Base-by-base conservation (phyloP, 2,329 filamentous ascomycete species). In the Diaporthe aspalathi region DNA sequence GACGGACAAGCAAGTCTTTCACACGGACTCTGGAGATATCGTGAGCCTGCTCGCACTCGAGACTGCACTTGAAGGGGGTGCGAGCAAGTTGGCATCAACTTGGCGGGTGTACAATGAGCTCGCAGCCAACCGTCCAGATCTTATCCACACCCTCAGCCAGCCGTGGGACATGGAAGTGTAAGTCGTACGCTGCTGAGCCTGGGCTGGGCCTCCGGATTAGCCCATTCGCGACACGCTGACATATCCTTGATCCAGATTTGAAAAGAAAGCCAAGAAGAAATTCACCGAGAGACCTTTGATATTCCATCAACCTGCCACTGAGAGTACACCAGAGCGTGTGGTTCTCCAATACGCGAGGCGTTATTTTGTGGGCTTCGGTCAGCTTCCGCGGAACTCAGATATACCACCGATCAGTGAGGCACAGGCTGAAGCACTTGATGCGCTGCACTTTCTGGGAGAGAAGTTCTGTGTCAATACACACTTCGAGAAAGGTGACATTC, bases 41-140 rank as follows among this genome's bases (percentile, higher is more conserved):
- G 83, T 92, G 24, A 86, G 87, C 2, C 80, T 92, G 8, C 86
- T 89, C 60, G 86, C 85, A 0, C 83, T 91, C 2, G 81, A 83
- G 22, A 84, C 84, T 12, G 86, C 89, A 0, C 84, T 84, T 0
- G 80, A 81, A 2, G 90, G 90, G 0, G 90, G 90, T 1, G 81
- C 86, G 71, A 91, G 88, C 74, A 86, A 86, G 72, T 78, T 92
- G 14, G 85, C 88, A 0, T 89, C 88, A 75, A 87, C 84, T 32
- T 88, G 86, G 84, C 81, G 82, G 3, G 86, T 92, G 3, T 92
- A 92, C 77, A 92, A 92, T 74, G 85, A 91, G 76, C 81, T 92
- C 2, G 89, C 89, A 0, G 79, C 79, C 24, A 87, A 84, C 1
- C 79, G 89, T 22, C 89, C 89, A 0, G 89, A 92, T 74, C 79